Evolutionary conservation across 257 asterid genomes (phyloP).

Genomic region (Rhazya stricta): DNA sequence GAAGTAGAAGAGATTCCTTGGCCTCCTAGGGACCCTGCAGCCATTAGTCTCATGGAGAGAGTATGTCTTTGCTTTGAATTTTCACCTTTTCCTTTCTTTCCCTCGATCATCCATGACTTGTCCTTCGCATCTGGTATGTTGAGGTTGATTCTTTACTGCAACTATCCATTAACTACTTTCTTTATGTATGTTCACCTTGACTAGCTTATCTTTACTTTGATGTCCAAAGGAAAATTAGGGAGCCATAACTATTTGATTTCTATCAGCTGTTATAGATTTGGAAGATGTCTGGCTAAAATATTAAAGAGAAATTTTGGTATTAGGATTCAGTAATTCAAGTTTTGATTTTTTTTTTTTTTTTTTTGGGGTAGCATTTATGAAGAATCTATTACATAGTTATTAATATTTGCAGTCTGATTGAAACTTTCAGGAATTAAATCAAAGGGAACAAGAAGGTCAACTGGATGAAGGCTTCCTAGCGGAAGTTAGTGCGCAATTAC

Average conservation of each 20-base stretch:
- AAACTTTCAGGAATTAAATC: slow-evolving; percentile 60
- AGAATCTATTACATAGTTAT: neutral
- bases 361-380: neutral
- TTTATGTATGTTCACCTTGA: neutral
- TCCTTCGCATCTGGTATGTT: neutral
- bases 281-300: neutral
- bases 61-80: slow-evolving; percentile 35
- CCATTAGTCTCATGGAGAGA: slow-evolving; percentile 71
- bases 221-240: neutral
- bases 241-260: neutral
- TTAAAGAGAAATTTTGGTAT: neutral
- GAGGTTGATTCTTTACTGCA: neutral
- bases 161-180: neutral
- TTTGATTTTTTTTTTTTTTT: slow-evolving; percentile 1
- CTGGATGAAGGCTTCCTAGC: slow-evolving; percentile 94
- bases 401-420: slow-evolving; percentile 6
- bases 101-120: neutral
- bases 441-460: slow-evolving; percentile 91
- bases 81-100: neutral
- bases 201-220: neutral
- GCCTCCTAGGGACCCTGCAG: slow-evolving; percentile 85
- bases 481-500: slow-evolving; percentile 87
- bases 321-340: neutral
- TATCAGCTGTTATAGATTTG: neutral
- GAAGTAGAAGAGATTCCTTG: slow-evolving; percentile 68